These are phyloP conservation scores for Kodamaea restingae DNA, from an alignment of 805 yeast genomes.

Conservation along the genomic window DNA sequence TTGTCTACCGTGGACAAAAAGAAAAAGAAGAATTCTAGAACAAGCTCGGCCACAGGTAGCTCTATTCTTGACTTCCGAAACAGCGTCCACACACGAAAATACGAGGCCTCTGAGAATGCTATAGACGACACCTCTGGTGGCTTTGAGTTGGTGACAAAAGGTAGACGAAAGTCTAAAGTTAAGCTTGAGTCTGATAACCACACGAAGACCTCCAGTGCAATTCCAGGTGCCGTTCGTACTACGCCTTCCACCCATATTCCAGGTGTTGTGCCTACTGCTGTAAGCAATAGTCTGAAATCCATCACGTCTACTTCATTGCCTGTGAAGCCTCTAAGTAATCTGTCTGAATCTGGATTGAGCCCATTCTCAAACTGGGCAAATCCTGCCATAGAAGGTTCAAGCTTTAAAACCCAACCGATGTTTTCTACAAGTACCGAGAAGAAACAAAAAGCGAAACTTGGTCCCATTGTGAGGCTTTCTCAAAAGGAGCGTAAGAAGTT, in stretches of 20 bases:
- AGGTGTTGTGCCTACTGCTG: too few relatives aligned
- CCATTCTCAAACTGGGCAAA: conserved; percentile 11
- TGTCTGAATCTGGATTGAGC: conserved; percentile 15
- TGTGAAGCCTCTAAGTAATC: not conserved
- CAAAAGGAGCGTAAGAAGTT: conserved; percentile 56
- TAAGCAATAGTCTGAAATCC: not conserved
- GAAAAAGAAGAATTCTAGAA: conserved; percentile 20
- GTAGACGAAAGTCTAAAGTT: conserved; percentile 15
- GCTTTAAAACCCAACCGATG: not conserved
- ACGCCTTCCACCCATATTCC: too few relatives aligned
- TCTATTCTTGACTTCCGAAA: conserved; percentile 25
- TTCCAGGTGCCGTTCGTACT: not conserved
- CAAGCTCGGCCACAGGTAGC: conserved; percentile 20
- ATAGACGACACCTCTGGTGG: conserved; percentile 19
- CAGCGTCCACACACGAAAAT: conserved; percentile 16
- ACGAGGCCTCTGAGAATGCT: conserved; percentile 13
- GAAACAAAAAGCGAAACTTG: conserved; percentile 28
- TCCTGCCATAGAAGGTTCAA: not conserved
- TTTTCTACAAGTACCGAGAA: conserved; percentile 12
- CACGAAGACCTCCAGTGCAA: not conserved
- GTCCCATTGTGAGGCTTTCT: conserved; percentile 43
- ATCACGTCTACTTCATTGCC: not conserved
- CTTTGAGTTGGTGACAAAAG: conserved; percentile 26
- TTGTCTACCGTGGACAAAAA: conserved; percentile 14
- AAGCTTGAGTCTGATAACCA: not conserved